Conservation (phyloP, 225 moss, liverwort and hornwort genomes). For the Straminergon stramineum region DNA sequence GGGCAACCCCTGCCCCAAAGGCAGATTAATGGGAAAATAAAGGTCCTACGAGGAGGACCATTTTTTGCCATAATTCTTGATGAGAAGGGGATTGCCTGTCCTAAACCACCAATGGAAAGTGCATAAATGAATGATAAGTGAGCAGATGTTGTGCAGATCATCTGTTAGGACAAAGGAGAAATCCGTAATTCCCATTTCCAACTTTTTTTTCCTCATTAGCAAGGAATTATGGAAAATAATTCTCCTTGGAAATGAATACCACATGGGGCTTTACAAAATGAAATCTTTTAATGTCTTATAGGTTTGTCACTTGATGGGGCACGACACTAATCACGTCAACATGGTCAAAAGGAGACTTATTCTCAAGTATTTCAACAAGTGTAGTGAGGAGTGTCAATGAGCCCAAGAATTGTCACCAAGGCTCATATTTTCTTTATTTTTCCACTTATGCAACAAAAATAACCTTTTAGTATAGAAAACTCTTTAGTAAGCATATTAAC, state of each 20-base stretch:
- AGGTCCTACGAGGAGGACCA: not conserved
- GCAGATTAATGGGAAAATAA: no score
- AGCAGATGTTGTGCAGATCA: not conserved
- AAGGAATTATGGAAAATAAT: no score
- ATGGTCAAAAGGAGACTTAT: no score
- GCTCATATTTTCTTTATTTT: no score
- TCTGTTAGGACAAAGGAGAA: not conserved
- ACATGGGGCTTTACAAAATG: not conserved
- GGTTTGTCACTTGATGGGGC: not conserved
- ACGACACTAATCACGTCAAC: accelerated
- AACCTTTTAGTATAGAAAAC: no score
- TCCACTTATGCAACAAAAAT: no score
- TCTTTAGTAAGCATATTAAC: no score
- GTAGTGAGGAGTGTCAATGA: no score
- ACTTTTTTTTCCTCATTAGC: accelerated
- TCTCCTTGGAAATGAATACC: accelerated
- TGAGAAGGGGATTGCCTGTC: not conserved
- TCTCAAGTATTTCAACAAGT: no score
- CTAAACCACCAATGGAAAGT: accelerated
- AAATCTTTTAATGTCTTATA: not conserved
- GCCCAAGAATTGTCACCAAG: no score
- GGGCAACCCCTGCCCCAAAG: accelerated
- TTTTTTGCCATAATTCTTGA: not conserved
- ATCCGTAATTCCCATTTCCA: accelerated
- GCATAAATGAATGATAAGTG: not conserved